A percentile compares a stretch with the other conserved stretches of the same genome.
phyloP scores from a whole-genome alignment of 495 filamentous ascomycete genomes.

The Penicillium samsonianum region DNA sequence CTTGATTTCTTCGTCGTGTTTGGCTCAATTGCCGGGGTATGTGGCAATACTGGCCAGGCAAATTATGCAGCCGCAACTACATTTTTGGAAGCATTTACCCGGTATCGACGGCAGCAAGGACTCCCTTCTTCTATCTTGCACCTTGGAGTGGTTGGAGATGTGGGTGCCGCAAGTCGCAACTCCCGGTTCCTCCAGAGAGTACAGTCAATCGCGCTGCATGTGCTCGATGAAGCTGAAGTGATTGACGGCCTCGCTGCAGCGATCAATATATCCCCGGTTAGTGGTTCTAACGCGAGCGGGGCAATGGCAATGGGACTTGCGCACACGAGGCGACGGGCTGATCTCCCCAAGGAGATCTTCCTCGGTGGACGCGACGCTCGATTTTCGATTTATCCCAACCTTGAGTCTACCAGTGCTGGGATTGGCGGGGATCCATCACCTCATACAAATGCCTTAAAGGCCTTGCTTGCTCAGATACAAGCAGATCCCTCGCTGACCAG shows the following conservation, averaged over 20 bases:
- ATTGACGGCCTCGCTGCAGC: slow-evolving; percentile 7
- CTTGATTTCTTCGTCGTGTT: slow-evolving; percentile 10
- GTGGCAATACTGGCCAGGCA: slow-evolving; percentile 4
- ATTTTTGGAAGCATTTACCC: slow-evolving; percentile 5
- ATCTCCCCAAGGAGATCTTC: slow-evolving; percentile 9
- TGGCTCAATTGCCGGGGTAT: slow-evolving; percentile 4
- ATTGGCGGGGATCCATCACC: neutral
- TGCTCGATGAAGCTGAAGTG: slow-evolving; percentile 9
- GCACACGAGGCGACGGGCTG: neutral
- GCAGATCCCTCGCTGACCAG: neutral
- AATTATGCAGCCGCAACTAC: slow-evolving; percentile 7
- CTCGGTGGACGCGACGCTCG: slow-evolving; percentile 3
- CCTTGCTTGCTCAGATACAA: slow-evolving; percentile 1
- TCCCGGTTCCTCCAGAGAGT: slow-evolving; percentile 8
- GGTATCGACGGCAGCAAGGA: slow-evolving; percentile 1
- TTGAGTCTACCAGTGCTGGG: neutral
- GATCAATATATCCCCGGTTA: neutral
- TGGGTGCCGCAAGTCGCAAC: slow-evolving; percentile 6
- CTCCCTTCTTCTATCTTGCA: slow-evolving; percentile 2
- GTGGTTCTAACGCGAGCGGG: neutral
- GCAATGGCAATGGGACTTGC: neutral
- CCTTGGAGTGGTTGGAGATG: slow-evolving; percentile 10
- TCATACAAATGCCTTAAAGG: slow-evolving; percentile 3
- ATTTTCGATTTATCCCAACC: slow-evolving; percentile 7
- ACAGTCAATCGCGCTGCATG: slow-evolving; percentile 6